Evolutionary conservation across 495 filamentous ascomycete genomes (phyloP), one percentile per base, ranked within the genome.

Genomic region (Pyrenula massariospora): DNA sequence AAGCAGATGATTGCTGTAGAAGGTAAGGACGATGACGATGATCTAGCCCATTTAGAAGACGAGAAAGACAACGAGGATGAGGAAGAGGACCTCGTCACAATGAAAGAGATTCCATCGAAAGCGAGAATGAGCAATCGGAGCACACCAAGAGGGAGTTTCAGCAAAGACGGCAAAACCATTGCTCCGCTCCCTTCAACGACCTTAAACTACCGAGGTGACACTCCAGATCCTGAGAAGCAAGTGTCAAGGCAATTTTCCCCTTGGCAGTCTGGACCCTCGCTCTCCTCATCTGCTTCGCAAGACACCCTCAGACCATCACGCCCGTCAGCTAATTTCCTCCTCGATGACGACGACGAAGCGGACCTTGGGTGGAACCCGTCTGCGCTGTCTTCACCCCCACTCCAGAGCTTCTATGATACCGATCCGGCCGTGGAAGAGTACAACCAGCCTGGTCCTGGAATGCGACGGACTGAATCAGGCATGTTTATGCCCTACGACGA

Each of bases 1-100:
- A 83, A 89, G 63, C 92, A 98, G 65, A 96, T 91, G 63, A 96
- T 96, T 54, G 93, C 93, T 2, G 85, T 98, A 22, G 91, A 97
- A 23, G 76, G 81, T 55, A 91, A 93, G 63, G 83, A 81, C 15
- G 83, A 83, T 3, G 80, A 84, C 11, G 68, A 69, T 8, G 50
- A 65, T 36, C 57, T 64, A 54, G 66, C 69, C 21, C 70, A 67
- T 59, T 72, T 71, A 54, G 60, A 65, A 51, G 68, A 63, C 49
- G 73, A 77, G 22, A 73, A 76, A 20, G 79, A 82, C 21, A 84
- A 87, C 50, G 82, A 79, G 53, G 84, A 84, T 20, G 88, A 82
- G 3, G 82, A 83, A 56, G 89, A 94, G 64, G 89, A 82, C 22
- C 71, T 84, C n/a, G 79, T 94, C 58, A 87, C 93, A 79, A 95